Percentiles rank a stretch among this genome's conserved stretches.
phyloP scores from a whole-genome alignment of 352 stramenopile species.

The Albugo candida region DNA sequence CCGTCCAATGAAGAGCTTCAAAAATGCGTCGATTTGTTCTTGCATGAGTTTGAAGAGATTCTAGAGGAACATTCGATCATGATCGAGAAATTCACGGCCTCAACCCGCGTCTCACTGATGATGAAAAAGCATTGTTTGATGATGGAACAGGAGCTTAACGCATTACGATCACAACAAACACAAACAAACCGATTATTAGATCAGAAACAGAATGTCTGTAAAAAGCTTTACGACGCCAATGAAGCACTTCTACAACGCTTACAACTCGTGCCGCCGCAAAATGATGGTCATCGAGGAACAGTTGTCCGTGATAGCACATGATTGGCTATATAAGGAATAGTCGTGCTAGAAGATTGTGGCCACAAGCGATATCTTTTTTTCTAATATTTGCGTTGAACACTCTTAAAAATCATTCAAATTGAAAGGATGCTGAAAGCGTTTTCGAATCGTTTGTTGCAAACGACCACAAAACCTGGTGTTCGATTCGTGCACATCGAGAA shows the following conservation, averaged over 20 bases:
- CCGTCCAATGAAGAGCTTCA: slow-evolving; percentile 21
- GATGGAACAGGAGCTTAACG: slow-evolving; percentile 16
- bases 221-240: slow-evolving; percentile 42
- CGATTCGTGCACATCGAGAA: slow-evolving; percentile 66
- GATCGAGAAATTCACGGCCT: slow-evolving; percentile 26
- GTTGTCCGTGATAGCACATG: neutral
- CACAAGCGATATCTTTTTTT: neutral
- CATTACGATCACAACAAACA: slow-evolving; percentile 15
- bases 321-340: neutral
- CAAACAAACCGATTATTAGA: slow-evolving; percentile 20
- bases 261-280: slow-evolving; percentile 3
- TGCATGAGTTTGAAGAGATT: slow-evolving; percentile 40
- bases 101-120: slow-evolving; percentile 22
- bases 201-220: slow-evolving; percentile 28
- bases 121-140: slow-evolving; percentile 29
- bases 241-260: slow-evolving; percentile 29
- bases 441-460: neutral
- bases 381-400: no score
- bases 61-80: slow-evolving; percentile 17
- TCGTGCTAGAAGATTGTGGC: neutral
- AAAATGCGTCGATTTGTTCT: slow-evolving; percentile 23
- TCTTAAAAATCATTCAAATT: no score
- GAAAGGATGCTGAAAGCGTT: neutral
- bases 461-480: slow-evolving; percentile 1
- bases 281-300: no score